Conservation (phyloP, 139 green algal species). For the Chlamydomonas applanata region DNA sequence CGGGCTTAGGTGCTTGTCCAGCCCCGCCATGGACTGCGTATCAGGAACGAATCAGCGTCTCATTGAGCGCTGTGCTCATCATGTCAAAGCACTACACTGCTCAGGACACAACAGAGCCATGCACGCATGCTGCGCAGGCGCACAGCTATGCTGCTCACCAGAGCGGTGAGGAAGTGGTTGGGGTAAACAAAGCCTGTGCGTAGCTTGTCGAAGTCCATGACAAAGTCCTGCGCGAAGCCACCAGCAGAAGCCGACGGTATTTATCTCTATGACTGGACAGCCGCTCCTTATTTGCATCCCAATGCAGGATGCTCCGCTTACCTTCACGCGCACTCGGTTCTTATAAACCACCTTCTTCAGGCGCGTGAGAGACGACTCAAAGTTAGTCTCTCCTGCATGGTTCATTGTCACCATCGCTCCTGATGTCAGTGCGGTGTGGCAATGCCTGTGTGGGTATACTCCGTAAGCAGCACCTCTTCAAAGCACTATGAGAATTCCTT, state of each 20-base stretch:
- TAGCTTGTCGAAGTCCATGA: slow-evolving; percentile 73
- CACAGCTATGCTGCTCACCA: slow-evolving; percentile 11
- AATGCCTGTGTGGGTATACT: no score
- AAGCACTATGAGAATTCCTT: no score
- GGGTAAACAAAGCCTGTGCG: slow-evolving; percentile 57
- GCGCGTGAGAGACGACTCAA: slow-evolving; percentile 41
- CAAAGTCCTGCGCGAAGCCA: slow-evolving; percentile 38
- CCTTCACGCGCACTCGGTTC: slow-evolving; percentile 61
- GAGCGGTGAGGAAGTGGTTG: slow-evolving; percentile 61
- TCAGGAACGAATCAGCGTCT: neutral
- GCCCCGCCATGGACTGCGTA: slow-evolving; percentile 44
- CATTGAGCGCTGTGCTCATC: neutral
- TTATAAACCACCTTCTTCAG: slow-evolving; percentile 72
- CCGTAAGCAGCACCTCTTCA: no score
- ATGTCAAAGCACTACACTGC: neutral
- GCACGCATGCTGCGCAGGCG: neutral
- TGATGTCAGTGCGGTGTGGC: no score
- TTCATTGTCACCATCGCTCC: no score
- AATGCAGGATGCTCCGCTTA: no score
- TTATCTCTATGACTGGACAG: no score
- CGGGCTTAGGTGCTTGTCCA: slow-evolving; percentile 54
- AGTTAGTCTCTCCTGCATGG: slow-evolving; percentile 1
- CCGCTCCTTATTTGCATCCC: no score
- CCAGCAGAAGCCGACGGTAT: neutral
- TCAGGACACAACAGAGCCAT: neutral